These are phyloP conservation scores for Begonia fuchsioides DNA, from an alignment of 306 rosid genomes.

Conservation along the genomic window DNA sequence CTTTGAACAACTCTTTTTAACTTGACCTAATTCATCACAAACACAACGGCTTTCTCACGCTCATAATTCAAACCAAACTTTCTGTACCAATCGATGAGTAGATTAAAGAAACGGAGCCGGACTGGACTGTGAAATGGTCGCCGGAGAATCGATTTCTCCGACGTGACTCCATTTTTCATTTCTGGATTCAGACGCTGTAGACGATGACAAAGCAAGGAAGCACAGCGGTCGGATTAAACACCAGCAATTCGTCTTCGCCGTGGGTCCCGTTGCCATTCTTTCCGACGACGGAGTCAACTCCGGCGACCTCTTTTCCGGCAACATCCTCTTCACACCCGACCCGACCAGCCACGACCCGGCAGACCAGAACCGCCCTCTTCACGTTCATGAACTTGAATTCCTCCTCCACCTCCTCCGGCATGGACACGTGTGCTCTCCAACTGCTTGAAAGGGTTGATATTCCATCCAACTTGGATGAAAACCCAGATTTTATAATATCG, in stretches of 20 bases:
- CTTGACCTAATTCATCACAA: too few relatives aligned
- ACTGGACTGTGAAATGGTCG: too few relatives aligned
- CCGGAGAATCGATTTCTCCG: too few relatives aligned
- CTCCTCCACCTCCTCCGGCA: conserved; percentile 69
- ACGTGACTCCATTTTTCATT: too few relatives aligned
- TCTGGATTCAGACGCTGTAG: conserved; percentile 32
- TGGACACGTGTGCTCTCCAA: conserved; percentile 77
- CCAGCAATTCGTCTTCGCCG: conserved; percentile 76
- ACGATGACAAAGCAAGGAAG: conserved; percentile 97
- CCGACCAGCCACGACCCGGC: conserved; percentile 90
- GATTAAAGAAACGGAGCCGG: too few relatives aligned
- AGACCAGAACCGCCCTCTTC: conserved; percentile 78
- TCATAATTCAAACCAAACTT: too few relatives aligned
- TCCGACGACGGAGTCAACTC: conserved; percentile 69
- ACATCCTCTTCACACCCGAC: conserved; percentile 43
- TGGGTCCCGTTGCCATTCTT: conserved; percentile 42
- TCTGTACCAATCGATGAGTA: too few relatives aligned
- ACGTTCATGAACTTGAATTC: conserved; percentile 81
- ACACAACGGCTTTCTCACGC: too few relatives aligned
- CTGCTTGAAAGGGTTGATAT: conserved; percentile 75
- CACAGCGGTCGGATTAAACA: conserved; percentile 89
- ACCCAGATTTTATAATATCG: conserved; percentile 74
- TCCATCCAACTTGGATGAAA: conserved; percentile 79
- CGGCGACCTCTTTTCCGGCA: conserved; percentile 46
- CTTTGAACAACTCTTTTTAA: too few relatives aligned